These are phyloP conservation scores for Phytophthora fragariae DNA, from an alignment of 352 stramenopile genomes.

Conservation along the genomic window DNA sequence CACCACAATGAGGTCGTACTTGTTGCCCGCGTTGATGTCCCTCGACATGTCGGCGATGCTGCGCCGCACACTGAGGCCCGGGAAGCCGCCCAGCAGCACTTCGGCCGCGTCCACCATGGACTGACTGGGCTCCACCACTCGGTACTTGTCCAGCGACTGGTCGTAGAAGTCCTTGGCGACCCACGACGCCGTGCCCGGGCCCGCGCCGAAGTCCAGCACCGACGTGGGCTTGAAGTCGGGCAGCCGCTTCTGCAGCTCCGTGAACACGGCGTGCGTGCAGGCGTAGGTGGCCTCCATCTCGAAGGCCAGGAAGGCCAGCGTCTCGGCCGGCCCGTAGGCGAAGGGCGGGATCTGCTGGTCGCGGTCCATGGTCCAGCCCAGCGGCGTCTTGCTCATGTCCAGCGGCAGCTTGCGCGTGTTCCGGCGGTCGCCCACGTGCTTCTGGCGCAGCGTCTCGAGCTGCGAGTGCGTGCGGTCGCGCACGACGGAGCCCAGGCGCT, in stretches of 20 bases:
- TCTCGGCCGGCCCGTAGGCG: slow-evolving; percentile 76
- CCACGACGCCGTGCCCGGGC: slow-evolving; percentile 80
- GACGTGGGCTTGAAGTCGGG: slow-evolving; percentile 70
- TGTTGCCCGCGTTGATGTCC: slow-evolving; percentile 65
- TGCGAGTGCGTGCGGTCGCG: slow-evolving; percentile 82
- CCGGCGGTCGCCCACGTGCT: slow-evolving; percentile 54
- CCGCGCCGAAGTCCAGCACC: slow-evolving; percentile 82
- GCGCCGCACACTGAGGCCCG: slow-evolving; percentile 76
- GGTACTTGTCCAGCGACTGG: slow-evolving; percentile 67
- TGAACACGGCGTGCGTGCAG: slow-evolving; percentile 72
- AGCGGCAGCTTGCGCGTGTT: slow-evolving; percentile 65
- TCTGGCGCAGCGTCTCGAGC: slow-evolving; percentile 71
- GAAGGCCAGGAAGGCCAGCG: slow-evolving; percentile 74
- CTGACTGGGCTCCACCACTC: slow-evolving; percentile 85
- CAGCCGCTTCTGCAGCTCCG: slow-evolving; percentile 61
- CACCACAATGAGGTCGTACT: slow-evolving; percentile 80
- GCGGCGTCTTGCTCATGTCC: slow-evolving; percentile 79
- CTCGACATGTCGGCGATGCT: slow-evolving; percentile 78
- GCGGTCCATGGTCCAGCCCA: slow-evolving; percentile 84
- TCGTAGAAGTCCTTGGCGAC: slow-evolving; percentile 77
- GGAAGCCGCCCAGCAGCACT: slow-evolving; percentile 77
- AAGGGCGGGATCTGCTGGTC: slow-evolving; percentile 69
- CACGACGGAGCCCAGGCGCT: slow-evolving; percentile 65
- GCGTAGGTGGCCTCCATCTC: slow-evolving; percentile 82
- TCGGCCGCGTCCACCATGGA: slow-evolving; percentile 86